Evolutionary conservation across 1,284 basidiomycete genomes (phyloP).

Genomic region (Malassezia brasiliensis): DNA sequence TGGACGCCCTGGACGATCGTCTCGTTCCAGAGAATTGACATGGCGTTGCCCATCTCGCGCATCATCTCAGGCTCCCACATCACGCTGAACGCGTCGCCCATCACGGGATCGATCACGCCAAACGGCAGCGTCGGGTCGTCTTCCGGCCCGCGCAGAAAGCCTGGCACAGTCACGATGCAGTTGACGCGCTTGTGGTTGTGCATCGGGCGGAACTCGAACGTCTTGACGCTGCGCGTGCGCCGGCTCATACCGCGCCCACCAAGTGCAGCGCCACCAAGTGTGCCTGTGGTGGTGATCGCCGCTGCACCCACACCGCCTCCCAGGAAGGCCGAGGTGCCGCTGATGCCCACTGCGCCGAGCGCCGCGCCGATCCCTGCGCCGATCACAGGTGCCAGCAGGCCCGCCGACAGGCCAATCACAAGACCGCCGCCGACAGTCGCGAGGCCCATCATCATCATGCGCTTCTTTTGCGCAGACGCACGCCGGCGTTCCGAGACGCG

Average conservation of each 20-base stretch:
- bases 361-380: constrained; percentile 46
- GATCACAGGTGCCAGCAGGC: constrained; percentile 43
- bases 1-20: constrained; percentile 46
- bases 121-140: constrained; percentile 45
- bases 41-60: constrained; percentile 48
- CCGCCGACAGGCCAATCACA: constrained; percentile 45
- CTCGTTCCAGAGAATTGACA: constrained; percentile 46
- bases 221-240: constrained; percentile 40
- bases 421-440: constrained; percentile 46
- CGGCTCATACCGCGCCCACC: constrained; percentile 45
- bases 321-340: constrained; percentile 40
- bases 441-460: constrained; percentile 45
- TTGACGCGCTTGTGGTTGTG: constrained; percentile 49
- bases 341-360: constrained; percentile 43
- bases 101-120: constrained; percentile 45
- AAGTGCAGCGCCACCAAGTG: constrained; percentile 38
- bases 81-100: constrained; percentile 45
- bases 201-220: constrained; percentile 45
- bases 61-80: constrained; percentile 49
- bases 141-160: constrained; percentile 40
- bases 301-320: constrained; percentile 46
- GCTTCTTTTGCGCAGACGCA: constrained; percentile 28
- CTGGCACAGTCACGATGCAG: constrained; percentile 41
- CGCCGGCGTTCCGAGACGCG: constrained; percentile 27
- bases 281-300: constrained; percentile 45